Evolutionary conservation across 768 basidiomycete genomes (phyloP).

Genomic region (Naganishia antarctica): DNA sequence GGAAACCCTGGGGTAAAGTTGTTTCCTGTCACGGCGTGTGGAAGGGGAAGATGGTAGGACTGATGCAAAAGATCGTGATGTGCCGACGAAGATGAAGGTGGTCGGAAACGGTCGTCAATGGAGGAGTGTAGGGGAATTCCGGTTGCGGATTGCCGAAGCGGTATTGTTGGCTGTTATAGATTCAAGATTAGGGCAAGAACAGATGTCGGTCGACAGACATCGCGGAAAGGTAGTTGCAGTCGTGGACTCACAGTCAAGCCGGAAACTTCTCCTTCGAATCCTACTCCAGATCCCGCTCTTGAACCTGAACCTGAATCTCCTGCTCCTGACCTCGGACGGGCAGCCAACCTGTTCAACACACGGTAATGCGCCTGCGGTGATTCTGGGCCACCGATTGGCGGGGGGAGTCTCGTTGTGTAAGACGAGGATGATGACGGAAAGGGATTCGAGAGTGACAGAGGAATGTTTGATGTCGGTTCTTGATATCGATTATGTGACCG

Average conservation of each 20-base stretch:
- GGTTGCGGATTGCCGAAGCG: neutral
- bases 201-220: too few species aligned
- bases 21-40: neutral
- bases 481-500: slow-evolving; percentile 10
- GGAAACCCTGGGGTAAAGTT: neutral
- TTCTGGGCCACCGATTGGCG: neutral
- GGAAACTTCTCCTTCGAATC: slow-evolving; percentile 11
- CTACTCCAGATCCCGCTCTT: slow-evolving; percentile 10
- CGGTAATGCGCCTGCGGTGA: neutral
- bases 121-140: neutral
- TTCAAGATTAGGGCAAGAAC: too few species aligned
- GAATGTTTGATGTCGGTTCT: neutral
- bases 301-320: neutral
- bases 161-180: too few species aligned
- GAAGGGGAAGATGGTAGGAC: slow-evolving; percentile 8
- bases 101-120: neutral
- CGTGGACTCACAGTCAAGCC: neutral
- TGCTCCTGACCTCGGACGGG: slow-evolving; percentile 3
- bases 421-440: neutral
- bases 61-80: slow-evolving; percentile 11
- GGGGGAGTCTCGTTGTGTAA: neutral
- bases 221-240: too few species aligned
- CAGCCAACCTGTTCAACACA: slow-evolving; percentile 14
- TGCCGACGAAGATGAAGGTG: neutral
- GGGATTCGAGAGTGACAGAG: neutral